Conservation (phyloP, 805 yeast genomes). For the Saccharomycopsis sp. region DNA sequence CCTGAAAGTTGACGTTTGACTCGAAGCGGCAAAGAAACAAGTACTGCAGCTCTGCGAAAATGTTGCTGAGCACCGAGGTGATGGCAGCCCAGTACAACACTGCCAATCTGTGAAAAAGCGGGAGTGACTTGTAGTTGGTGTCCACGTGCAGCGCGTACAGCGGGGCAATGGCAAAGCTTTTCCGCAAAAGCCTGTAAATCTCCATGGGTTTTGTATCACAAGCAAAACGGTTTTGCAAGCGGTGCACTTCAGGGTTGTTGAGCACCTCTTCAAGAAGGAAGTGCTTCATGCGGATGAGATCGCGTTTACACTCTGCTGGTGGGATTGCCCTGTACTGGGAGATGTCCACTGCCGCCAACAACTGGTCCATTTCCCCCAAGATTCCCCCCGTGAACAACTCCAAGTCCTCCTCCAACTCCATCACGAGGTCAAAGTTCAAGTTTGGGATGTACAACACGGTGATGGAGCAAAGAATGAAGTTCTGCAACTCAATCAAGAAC, state of each 20-base stretch:
- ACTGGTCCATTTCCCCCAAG: too few species aligned
- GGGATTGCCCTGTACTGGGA: too few species aligned
- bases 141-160: conserved; percentile 3
- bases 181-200: conserved; percentile 3
- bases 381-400: too few species aligned
- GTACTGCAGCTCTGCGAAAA: conserved; percentile 6
- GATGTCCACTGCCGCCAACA: too few species aligned
- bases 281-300: too few species aligned
- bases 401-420: conserved; percentile 4
- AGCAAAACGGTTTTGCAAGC: background rate
- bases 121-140: background rate
- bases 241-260: background rate
- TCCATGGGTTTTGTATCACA: conserved; percentile 3
- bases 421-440: conserved; percentile 1
- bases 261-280: background rate
- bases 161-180: background rate
- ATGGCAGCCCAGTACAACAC: conserved; percentile 4
- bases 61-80: conserved; percentile 5
- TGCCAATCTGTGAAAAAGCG: conserved; percentile 3
- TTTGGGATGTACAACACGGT: conserved; percentile 7
- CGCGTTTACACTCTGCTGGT: too few species aligned
- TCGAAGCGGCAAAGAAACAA: conserved; percentile 12
- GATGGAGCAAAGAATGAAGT: background rate
- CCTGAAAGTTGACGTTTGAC: conserved; percentile 4
- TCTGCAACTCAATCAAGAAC: conserved; percentile 5